A percentile compares a stretch with the other conserved stretches of the same genome.
phyloP scores from a whole-genome alignment of 306 rosid species.

The Trifolium fragiferum region DNA sequence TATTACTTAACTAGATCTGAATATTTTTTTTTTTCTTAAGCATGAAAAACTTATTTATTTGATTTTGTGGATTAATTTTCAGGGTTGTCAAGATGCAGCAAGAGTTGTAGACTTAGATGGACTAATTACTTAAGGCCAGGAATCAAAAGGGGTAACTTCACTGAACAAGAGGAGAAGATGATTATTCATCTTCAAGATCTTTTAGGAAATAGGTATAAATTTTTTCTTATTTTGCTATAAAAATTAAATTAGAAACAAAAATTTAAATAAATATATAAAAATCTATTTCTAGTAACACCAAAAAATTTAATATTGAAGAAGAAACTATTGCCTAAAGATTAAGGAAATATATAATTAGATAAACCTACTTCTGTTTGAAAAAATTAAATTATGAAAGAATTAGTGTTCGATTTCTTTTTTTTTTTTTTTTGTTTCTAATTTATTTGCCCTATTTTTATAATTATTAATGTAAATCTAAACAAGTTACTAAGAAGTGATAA shows the following conservation, averaged over 20 bases:
- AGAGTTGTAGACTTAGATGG: constrained; percentile 96
- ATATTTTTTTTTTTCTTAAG: neutral
- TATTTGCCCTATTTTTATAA: neutral
- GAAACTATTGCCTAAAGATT: neutral
- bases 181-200: constrained; percentile 96
- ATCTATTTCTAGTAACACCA: neutral
- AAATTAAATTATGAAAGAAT: neutral
- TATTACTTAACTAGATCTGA: constrained; percentile 9
- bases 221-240: neutral
- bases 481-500: neutral
- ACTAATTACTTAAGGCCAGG: constrained; percentile 93
- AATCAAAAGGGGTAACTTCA: constrained; percentile 85
- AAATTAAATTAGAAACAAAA: neutral
- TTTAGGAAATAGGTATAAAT: constrained; percentile 76
- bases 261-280: neutral
- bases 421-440: neutral
- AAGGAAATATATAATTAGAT: neutral
- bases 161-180: constrained; percentile 95
- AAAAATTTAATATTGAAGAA: neutral
- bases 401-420: neutral
- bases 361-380: neutral
- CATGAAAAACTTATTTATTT: neutral
- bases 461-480: neutral
- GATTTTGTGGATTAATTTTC: constrained; percentile 16
- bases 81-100: constrained; percentile 89